Evolutionary conservation across 2,329 filamentous ascomycete genomes (phyloP).

Genomic region (Lachnum nothofagi): DNA sequence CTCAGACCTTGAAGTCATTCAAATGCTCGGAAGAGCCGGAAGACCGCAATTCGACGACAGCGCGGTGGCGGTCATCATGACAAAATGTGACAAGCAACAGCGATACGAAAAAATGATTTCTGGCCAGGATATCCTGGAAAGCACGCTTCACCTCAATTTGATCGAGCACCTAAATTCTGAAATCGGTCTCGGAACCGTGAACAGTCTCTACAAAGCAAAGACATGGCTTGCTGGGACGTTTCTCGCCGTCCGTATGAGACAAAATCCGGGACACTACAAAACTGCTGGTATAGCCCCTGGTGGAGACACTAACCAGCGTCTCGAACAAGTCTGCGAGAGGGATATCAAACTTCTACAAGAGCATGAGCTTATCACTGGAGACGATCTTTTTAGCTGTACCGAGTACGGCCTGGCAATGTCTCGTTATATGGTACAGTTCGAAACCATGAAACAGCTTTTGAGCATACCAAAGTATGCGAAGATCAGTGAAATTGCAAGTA

Average conservation of each 20-base stretch:
- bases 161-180: constrained; percentile 84
- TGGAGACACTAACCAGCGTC: constrained; percentile 53
- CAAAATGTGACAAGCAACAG: constrained; percentile 55
- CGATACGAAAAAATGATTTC: constrained; percentile 71
- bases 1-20: constrained; percentile 79
- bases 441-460: constrained; percentile 71
- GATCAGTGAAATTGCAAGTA: constrained; percentile 62
- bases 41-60: constrained; percentile 76
- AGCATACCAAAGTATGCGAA: constrained; percentile 55
- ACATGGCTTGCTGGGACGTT: constrained; percentile 75
- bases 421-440: constrained; percentile 72
- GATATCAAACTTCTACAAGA: constrained; percentile 63
- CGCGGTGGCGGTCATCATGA: constrained; percentile 76
- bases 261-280: constrained; percentile 67
- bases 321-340: constrained; percentile 66
- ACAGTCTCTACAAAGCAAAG: constrained; percentile 58
- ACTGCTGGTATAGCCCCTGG: constrained; percentile 49
- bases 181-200: constrained; percentile 69
- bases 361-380: constrained; percentile 48
- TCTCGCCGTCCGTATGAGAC: constrained; percentile 65
- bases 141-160: constrained; percentile 70
- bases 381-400: constrained; percentile 54
- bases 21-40: constrained; percentile 82
- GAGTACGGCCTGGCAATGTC: constrained; percentile 78
- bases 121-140: constrained; percentile 70